Conservation (phyloP, 108 stramenopile species). For the Mediolabrus comicus region DNA sequence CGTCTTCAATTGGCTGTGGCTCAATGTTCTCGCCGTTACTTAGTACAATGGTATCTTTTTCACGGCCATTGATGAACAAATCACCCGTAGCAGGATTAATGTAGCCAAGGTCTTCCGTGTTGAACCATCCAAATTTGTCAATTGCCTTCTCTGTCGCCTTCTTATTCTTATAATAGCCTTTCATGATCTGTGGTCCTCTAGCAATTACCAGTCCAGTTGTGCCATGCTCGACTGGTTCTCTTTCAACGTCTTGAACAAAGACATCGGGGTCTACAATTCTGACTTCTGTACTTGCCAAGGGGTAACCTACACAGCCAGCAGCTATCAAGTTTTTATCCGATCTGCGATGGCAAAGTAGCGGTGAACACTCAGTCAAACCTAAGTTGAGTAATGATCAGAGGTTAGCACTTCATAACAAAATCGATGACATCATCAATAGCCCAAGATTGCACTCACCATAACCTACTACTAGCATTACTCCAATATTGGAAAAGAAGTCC, state of each 20-base stretch:
- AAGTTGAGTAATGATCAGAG: not conserved
- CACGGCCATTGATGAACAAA: slow-evolving; percentile 66
- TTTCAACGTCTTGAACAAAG: slow-evolving; percentile 23
- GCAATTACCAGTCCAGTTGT: slow-evolving; percentile 58
- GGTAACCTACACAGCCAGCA: slow-evolving; percentile 58
- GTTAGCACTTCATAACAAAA: not conserved
- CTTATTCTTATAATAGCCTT: slow-evolving; percentile 77
- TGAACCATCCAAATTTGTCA: slow-evolving; percentile 70
- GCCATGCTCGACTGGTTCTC: slow-evolving; percentile 28
- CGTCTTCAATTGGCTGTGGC: slow-evolving; percentile 49
- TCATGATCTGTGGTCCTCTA: slow-evolving; percentile 72
- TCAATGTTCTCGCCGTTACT: slow-evolving; percentile 71
- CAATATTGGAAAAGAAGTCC: slow-evolving; percentile 51
- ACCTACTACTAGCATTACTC: not conserved
- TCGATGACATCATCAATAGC: not conserved
- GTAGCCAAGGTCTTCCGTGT: slow-evolving; percentile 72
- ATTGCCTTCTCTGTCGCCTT: slow-evolving; percentile 71
- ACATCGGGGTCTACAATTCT: slow-evolving; percentile 54
- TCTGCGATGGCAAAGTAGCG: slow-evolving; percentile 50
- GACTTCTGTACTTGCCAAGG: slow-evolving; percentile 51
- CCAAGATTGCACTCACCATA: not conserved
- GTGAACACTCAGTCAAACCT: slow-evolving; percentile 27
- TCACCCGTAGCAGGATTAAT: slow-evolving; percentile 65
- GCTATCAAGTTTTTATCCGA: slow-evolving; percentile 46
- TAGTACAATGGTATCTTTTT: slow-evolving; percentile 78